Percentiles rank a stretch among this genome's conserved stretches.
phyloP scores from a whole-genome alignment of 768 basidiomycete genomes.

The Suillus spraguei region DNA sequence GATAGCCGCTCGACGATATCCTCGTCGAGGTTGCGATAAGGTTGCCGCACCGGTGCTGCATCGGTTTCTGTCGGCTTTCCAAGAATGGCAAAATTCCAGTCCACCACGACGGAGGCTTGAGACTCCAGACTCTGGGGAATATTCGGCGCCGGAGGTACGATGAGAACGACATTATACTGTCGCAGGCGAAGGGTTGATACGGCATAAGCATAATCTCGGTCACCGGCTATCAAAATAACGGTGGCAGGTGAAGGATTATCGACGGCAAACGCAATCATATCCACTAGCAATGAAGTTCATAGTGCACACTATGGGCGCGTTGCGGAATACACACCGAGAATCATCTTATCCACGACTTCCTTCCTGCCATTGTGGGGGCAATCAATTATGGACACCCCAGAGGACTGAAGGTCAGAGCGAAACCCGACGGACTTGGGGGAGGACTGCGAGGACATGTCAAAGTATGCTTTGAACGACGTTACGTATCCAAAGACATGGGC shows the following conservation, averaged over 20 bases:
- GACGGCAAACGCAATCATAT: constrained; percentile 68
- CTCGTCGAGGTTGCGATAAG: constrained; percentile 28
- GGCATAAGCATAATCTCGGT: constrained; percentile 70
- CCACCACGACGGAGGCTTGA: constrained; percentile 55
- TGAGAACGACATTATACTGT: constrained; percentile 52
- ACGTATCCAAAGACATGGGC: constrained; percentile 50
- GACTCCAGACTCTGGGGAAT: constrained; percentile 49
- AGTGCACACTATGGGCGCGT: constrained; percentile 2
- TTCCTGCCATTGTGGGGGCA: constrained; percentile 37
- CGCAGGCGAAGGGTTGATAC: constrained; percentile 58
- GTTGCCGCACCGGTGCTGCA: constrained; percentile 25
- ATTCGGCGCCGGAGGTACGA: constrained; percentile 41
- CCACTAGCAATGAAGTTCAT: constrained; percentile 43
- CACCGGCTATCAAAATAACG: constrained; percentile 64
- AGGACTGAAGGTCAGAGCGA: constrained; percentile 47
- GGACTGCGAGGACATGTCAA: constrained; percentile 45
- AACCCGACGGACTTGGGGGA: constrained; percentile 32
- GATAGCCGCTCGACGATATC: constrained; percentile 22
- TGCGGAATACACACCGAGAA: constrained; percentile 38
- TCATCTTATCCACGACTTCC: constrained; percentile 49
- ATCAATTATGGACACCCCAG: constrained; percentile 44
- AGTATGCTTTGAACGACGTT: constrained; percentile 55
- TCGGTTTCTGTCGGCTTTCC: constrained; percentile 27
- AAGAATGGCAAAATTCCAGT: constrained; percentile 49
- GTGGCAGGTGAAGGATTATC: constrained; percentile 58